Conservation (phyloP, 148 eudicot genomes). For the Fagopyrum esculentum region DNA sequence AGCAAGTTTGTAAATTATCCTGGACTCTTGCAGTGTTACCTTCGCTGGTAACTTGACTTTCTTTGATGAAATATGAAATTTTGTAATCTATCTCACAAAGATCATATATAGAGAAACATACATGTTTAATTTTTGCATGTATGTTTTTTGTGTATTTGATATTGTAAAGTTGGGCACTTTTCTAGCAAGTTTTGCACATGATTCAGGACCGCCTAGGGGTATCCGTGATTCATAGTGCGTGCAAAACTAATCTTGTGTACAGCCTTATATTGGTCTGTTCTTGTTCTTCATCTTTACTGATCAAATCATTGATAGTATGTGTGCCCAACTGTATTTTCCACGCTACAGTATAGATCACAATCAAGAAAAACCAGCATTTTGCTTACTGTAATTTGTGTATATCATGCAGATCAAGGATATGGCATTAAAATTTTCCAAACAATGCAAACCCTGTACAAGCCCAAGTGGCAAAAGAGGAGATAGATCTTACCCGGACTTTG, state of each 20-base stretch:
- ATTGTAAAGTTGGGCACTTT: too few species aligned
- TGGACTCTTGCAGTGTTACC: background rate
- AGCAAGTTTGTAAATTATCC: background rate
- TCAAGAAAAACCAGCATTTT: background rate
- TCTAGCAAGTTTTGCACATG: too few species aligned
- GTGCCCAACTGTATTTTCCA: background rate
- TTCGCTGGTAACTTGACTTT: background rate
- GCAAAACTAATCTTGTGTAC: too few species aligned
- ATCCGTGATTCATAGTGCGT: too few species aligned
- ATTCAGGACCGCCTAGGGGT: too few species aligned
- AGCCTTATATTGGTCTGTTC: background rate
- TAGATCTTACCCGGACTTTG: constrained; percentile 61
- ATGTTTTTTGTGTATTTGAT: too few species aligned
- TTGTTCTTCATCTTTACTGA: background rate
- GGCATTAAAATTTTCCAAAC: constrained; percentile 78
- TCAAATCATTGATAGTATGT: background rate
- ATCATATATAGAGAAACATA: too few species aligned
- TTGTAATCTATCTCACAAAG: background rate
- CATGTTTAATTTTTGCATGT: too few species aligned
- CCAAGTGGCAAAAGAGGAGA: constrained; percentile 55
- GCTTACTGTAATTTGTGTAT: constrained; percentile 2
- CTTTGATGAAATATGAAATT: background rate
- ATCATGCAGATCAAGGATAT: constrained; percentile 81
- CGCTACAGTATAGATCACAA: background rate
- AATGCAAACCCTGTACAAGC: constrained; percentile 68